Evolutionary conservation across 768 basidiomycete species (phyloP), one percentile per base, ranked within the genome.

Genomic region (Mycena metata): DNA sequence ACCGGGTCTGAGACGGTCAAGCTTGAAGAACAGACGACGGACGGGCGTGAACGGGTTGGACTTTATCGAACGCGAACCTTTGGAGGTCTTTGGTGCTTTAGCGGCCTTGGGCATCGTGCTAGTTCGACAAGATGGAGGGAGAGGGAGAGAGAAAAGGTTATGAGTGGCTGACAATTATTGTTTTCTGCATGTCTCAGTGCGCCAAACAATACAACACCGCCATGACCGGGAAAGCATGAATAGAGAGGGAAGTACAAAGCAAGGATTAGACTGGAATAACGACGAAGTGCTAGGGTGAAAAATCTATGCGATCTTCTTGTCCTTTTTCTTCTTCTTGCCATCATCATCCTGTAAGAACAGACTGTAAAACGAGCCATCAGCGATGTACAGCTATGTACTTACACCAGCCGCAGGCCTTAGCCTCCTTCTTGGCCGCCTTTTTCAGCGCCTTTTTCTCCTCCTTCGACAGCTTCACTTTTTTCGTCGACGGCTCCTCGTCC

Each of bases 391-490:
- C 30, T 23, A 24, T 62, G 47, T 46, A 33, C 82, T 70, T 60
- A 84, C 83, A 60, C 76, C 83, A 21, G 71, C 84, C 21, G 80
- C 85, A 39, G n/a, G 76, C 80, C 77, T 88, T 89, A n/a, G 81
- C 86, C 72, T 88, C 83, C 73, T 88, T 85, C 81, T 93, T 93
- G 77, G 86, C 86, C 49, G 89, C 90, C 80, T 91, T 93, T 79
- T 93, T 94, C 77, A 91, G 79, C 19, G 92, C 91, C 83, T 92
- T 94, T 84, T 93, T 93, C 81, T 95, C 93, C 80, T 94, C 92
- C 80, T 94, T 94, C 23, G 90, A 90, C 54, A 92, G 73, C 82
- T 94, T 93, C 64, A 84, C 83, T 81, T 94, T 94, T 81, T 93
- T 94, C 58, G 81, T 69, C 9, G 88, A 82, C 26, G 81, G 84